These are phyloP conservation scores for Eimeria necatrix DNA, from an alignment of 169 alveolate species.

Conservation along the genomic window DNA sequence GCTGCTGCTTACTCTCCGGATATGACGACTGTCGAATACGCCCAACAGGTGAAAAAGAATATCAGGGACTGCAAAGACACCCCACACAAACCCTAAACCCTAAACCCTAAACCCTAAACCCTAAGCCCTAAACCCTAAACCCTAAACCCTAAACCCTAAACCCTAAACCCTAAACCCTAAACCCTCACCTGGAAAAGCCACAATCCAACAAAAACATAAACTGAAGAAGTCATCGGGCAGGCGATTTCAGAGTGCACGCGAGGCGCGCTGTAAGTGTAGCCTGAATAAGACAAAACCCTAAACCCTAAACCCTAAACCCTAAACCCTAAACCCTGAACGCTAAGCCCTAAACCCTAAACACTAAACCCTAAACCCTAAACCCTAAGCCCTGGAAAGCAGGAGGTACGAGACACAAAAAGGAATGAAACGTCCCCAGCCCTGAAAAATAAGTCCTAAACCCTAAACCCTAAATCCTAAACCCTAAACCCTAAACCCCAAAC, in stretches of 20 bases:
- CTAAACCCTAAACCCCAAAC: too few species aligned
- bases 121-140: too few species aligned
- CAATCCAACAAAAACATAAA: constrained; percentile 73
- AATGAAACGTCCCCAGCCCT: background rate
- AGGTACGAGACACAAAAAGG: background rate
- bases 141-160: too few species aligned
- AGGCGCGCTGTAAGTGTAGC: constrained; percentile 82
- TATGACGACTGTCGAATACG: background rate
- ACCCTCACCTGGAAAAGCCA: constrained; percentile 83
- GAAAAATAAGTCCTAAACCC: background rate
- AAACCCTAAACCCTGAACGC: too few species aligned
- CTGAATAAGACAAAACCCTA: too few species aligned
- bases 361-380: too few species aligned
- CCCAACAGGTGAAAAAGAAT: background rate
- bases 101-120: too few species aligned
- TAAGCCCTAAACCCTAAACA: too few species aligned
- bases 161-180: too few species aligned
- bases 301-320: too few species aligned
- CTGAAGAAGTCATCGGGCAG: constrained; percentile 81
- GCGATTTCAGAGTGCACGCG: constrained; percentile 79
- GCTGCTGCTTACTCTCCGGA: too few species aligned
- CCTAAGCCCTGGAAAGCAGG: background rate
- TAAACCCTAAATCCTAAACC: too few species aligned
- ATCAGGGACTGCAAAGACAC: background rate
- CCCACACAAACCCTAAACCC: constrained; percentile 42